phyloP scores from a whole-genome alignment of 805 yeast species.

The Spathaspora gorwiae region DNA sequence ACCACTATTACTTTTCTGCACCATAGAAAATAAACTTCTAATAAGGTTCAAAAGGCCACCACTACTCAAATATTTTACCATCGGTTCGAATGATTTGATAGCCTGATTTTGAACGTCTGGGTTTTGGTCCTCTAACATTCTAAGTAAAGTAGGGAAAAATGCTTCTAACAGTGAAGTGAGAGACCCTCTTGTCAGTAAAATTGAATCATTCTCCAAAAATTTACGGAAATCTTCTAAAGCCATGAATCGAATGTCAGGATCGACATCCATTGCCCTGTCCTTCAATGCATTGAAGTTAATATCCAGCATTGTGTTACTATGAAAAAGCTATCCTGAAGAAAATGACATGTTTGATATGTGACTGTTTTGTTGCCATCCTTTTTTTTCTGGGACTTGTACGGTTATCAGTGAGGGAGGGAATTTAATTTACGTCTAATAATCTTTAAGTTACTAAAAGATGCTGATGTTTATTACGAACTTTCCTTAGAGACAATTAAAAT shows the following conservation, averaged over 20 bases:
- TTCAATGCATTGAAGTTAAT: constrained; percentile 26
- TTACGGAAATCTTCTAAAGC: constrained; percentile 70
- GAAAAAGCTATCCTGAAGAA: too few species aligned
- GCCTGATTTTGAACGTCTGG: constrained; percentile 76
- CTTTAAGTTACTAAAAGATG: too few species aligned
- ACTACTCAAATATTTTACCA: constrained; percentile 34
- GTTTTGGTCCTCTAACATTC: constrained; percentile 53
- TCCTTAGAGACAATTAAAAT: background rate
- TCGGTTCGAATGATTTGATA: constrained; percentile 50
- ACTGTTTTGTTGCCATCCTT: too few species aligned
- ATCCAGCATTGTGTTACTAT: constrained; percentile 14
- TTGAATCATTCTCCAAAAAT: constrained; percentile 17
- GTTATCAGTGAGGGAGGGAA: too few species aligned
- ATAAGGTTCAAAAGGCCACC: constrained; percentile 28
- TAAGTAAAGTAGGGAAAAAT: constrained; percentile 38
- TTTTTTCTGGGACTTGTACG: too few species aligned
- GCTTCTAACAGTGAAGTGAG: constrained; percentile 23
- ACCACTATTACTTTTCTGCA: constrained; percentile 8
- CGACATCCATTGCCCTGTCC: constrained; percentile 57
- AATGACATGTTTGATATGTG: too few species aligned
- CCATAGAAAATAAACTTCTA: constrained; percentile 19
- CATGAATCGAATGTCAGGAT: constrained; percentile 82
- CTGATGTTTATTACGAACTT: background rate
- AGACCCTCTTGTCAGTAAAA: constrained; percentile 6
- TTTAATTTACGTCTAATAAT: too few species aligned